Percentiles rank a stretch among this genome's conserved stretches.
phyloP scores from a whole-genome alignment of 2,329 filamentous ascomycete species.

The Nothopassalora personata region DNA sequence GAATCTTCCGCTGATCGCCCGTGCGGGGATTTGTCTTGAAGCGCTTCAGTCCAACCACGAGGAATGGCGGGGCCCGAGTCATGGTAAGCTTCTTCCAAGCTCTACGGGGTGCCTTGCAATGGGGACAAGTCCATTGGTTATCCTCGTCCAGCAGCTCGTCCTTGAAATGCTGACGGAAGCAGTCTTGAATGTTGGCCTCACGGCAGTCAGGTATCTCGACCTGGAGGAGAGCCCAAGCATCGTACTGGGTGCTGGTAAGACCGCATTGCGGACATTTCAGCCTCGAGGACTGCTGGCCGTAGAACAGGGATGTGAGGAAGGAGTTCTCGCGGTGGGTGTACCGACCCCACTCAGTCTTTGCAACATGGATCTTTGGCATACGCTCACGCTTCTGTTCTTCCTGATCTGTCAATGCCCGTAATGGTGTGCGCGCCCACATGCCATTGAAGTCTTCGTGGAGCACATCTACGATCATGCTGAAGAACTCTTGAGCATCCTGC shows the following conservation, averaged over 20 bases:
- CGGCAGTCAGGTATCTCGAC: conserved; percentile 63
- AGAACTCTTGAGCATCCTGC: conserved; percentile 89
- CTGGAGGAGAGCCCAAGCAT: conserved; percentile 65
- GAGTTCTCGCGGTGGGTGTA: conserved; percentile 70
- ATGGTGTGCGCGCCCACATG: conserved; percentile 54
- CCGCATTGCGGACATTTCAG: conserved; percentile 58
- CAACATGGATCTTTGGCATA: conserved; percentile 59
- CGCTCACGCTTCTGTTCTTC: conserved; percentile 58
- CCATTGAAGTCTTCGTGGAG: conserved; percentile 82
- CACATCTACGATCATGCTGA: conserved; percentile 73
- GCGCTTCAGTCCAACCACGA: conserved; percentile 73
- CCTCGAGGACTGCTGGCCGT: conserved; percentile 61
- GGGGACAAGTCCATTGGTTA: conserved; percentile 66
- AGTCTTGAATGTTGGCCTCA: conserved; percentile 59
- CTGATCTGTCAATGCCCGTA: conserved; percentile 53
- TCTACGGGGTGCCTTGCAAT: conserved; percentile 63
- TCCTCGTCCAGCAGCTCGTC: conserved; percentile 64
- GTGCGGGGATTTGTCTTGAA: conserved; percentile 53
- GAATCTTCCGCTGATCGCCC: conserved; percentile 60
- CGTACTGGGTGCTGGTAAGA: conserved; percentile 61
- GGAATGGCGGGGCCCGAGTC: conserved; percentile 70
- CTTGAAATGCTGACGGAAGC: conserved; percentile 63
- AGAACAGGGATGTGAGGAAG: conserved; percentile 75
- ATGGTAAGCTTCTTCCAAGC: conserved; percentile 67
- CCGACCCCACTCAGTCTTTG: conserved; percentile 66